phyloP scores from a whole-genome alignment of 805 yeast species.

The Schwanniomyces sp. region DNA sequence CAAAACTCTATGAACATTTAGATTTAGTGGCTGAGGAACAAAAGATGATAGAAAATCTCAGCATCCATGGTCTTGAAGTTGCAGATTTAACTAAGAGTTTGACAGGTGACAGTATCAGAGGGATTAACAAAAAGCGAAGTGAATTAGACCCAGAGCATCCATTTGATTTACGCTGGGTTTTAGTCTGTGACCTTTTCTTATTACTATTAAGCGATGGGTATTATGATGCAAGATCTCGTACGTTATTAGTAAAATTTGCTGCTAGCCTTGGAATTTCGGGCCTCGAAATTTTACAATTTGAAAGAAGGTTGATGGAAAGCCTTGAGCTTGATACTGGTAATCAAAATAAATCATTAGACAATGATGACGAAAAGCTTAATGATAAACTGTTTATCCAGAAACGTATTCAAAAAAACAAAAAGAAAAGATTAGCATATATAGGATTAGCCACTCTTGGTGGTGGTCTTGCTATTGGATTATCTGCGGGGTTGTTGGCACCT shows the following conservation, averaged over 20 bases:
- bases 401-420: constrained; percentile 65
- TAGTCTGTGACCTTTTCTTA: constrained; percentile 86
- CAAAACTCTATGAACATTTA: constrained; percentile 75
- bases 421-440: constrained; percentile 75
- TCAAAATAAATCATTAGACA: constrained; percentile 46
- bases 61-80: constrained; percentile 79
- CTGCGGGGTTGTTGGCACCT: constrained; percentile 95
- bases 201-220: constrained; percentile 77
- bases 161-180: constrained; percentile 85
- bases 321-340: constrained; percentile 71
- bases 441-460: constrained; percentile 98
- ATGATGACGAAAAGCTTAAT: constrained; percentile 71
- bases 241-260: constrained; percentile 72
- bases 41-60: constrained; percentile 81
- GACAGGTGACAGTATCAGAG: constrained; percentile 18
- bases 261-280: constrained; percentile 52
- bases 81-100: constrained; percentile 68
- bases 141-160: not conserved
- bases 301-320: constrained; percentile 85
- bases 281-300: constrained; percentile 85
- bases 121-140: not conserved
- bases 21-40: constrained; percentile 76
- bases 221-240: constrained; percentile 87
- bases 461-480: constrained; percentile 86
- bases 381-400: constrained; percentile 72